Base-by-base conservation (phyloP, 2,329 filamentous ascomycete species). In the Neodidymelliopsis sp. region DNA sequence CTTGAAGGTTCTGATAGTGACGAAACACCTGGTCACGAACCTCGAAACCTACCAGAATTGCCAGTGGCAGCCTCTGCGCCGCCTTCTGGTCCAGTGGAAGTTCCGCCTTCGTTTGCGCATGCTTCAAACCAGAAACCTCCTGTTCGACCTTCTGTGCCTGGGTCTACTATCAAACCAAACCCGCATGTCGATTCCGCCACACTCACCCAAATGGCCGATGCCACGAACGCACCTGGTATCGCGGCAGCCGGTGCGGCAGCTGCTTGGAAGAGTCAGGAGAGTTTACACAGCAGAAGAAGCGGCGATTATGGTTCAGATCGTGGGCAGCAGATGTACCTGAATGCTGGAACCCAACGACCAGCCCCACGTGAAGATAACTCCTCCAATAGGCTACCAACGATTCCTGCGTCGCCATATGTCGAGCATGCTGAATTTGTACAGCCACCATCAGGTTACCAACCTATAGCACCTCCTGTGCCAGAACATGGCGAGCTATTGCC, bases 141-240 rank as follows among this genome's bases (percentile, higher is more conserved):
- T 1, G 85, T 82, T 50, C 84, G 84, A 54, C 89, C 89, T 0
- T 85, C 89, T 60, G 84, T 90, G 49, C 87, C 90, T 22, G 84
- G 88, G 66, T 52, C 49, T n/a, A 79, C 93, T 62, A 87, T 89
- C 54, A 86, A 86, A 56, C 90, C 89, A 40, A 94, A 91, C 60
- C 91, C 88, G 60, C 87, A 91, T 16, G 86, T 97, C 70, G 96
- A 94, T 19, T 83, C 81, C 59, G 86, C 85, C 1, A 97, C 93
- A 1, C 79, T 97, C 34, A 82, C 86, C 33, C 91, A 97, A 67
- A 80, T 97, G 68, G 85, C 84, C 23, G 88, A 87, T 58, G 88
- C 88, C 34, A 84, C 83, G 43, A 83, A 81, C 16, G 71, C 84
- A 67, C 76, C 35, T 66, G 64, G 65, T 7, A 40, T 68, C 34